phyloP scores from a whole-genome alignment of 2,329 filamentous ascomycete genomes.

The Raffaelea ambrosiae region DNA sequence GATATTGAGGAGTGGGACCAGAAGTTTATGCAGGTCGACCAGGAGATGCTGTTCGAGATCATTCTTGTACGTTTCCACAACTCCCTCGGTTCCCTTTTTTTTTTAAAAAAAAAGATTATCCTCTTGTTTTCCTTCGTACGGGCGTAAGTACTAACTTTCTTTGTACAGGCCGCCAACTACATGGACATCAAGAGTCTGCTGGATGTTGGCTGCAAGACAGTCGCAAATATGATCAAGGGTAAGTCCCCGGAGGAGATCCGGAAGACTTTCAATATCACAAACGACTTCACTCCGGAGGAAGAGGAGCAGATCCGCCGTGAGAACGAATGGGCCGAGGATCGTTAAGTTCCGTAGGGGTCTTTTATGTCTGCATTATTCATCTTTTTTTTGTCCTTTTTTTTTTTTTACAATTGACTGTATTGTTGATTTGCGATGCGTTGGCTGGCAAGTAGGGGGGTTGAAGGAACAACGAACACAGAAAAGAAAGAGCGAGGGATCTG shows the following conservation, averaged over 20 bases:
- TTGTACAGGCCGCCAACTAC: conserved; percentile 79
- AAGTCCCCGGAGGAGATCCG: conserved; percentile 99
- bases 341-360: conserved; percentile 43
- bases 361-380: neutral
- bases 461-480: no score
- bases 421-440: no score
- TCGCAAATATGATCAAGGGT: conserved; percentile 99
- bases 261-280: conserved; percentile 99
- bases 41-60: conserved; percentile 99
- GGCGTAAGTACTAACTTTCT: neutral
- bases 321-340: conserved; percentile 87
- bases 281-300: conserved; percentile 97
- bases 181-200: conserved; percentile 97
- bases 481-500: no score
- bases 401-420: no score
- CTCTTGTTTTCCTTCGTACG: neutral
- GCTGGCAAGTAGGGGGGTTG: no score
- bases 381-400: neutral
- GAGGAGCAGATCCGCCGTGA: conserved; percentile 94
- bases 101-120: neutral
- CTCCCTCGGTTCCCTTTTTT: neutral
- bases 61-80: conserved; percentile 63
- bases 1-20: conserved; percentile 99
- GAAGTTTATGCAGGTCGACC: conserved; percentile 99
- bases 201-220: conserved; percentile 97